A percentile compares a stretch with the other conserved stretches of the same genome.
These are phyloP conservation scores for Zostera marina DNA, from an alignment of 116 monocot genomes.

Conservation along the genomic window DNA sequence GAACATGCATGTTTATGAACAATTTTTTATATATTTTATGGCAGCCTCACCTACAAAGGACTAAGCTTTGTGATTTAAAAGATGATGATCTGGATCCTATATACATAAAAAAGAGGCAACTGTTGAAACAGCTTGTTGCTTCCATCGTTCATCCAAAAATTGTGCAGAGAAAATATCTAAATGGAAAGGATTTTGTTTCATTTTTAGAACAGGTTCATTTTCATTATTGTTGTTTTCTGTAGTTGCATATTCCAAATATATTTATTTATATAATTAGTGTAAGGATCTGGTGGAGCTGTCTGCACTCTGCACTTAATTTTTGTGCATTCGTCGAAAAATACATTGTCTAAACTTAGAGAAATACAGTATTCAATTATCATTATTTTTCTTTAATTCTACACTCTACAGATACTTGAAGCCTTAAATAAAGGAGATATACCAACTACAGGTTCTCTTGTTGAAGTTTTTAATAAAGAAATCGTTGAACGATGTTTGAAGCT, in stretches of 20 bases:
- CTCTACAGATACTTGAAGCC: constrained; percentile 86
- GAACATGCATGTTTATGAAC: not conserved
- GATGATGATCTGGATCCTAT: constrained; percentile 71
- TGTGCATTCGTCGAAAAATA: no score
- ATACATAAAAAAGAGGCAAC: constrained; percentile 73
- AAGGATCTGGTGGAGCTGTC: no score
- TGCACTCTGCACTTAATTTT: no score
- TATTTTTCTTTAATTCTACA: not conserved
- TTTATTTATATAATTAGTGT: no score
- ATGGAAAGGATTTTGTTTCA: constrained; percentile 81
- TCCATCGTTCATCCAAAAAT: constrained; percentile 76
- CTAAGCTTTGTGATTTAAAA: constrained; percentile 84
- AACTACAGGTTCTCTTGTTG: constrained; percentile 94
- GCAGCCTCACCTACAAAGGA: constrained; percentile 98
- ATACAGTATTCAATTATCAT: no score
- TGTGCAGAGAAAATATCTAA: constrained; percentile 72
- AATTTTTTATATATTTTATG: constrained; percentile 11
- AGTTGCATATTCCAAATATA: not conserved
- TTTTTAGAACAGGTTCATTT: constrained; percentile 77
- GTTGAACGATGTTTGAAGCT: constrained; percentile 79
- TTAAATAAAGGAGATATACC: constrained; percentile 99
- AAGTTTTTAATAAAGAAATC: constrained; percentile 91
- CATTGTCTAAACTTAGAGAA: no score
- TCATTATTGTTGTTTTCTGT: not conserved
- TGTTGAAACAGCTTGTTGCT: constrained; percentile 63